These are phyloP conservation scores for Peziza echinospora DNA, from an alignment of 495 filamentous ascomycete species.

Conservation along the genomic window DNA sequence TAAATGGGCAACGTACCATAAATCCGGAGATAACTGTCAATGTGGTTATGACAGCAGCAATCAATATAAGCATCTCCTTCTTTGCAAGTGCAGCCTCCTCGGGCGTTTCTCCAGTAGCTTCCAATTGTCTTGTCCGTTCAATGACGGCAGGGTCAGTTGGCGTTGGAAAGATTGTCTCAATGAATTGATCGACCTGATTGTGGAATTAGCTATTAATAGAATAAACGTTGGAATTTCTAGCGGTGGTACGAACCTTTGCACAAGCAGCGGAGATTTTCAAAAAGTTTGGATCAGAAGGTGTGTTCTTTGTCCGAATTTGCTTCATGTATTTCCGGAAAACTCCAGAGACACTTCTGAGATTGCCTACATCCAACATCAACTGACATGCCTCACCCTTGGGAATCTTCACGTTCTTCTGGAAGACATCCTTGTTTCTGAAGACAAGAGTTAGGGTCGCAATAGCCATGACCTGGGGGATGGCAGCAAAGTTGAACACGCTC, in stretches of 20 bases:
- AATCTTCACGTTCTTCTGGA: conserved; percentile 81
- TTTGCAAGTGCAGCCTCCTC: conserved; percentile 24
- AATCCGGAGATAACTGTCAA: conserved; percentile 36
- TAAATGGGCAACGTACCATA: conserved; percentile 34
- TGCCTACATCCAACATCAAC: conserved; percentile 81
- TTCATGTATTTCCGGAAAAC: conserved; percentile 56
- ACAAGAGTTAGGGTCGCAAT: conserved; percentile 82
- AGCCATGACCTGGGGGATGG: conserved; percentile 96
- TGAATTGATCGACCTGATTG: conserved; percentile 80
- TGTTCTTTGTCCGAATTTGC: conserved; percentile 83
- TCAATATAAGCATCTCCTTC: conserved; percentile 40
- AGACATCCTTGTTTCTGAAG: conserved; percentile 79
- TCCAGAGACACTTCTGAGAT: conserved; percentile 54
- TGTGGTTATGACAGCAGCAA: conserved; percentile 36
- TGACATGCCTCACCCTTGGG: conserved; percentile 84
- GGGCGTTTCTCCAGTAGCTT: conserved; percentile 20
- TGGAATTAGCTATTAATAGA: conserved; percentile 15
- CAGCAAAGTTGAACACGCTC: conserved; percentile 98
- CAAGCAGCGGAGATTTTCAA: conserved; percentile 79
- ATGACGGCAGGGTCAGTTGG: conserved; percentile 32
- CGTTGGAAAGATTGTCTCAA: conserved; percentile 79
- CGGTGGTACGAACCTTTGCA: conserved; percentile 42
- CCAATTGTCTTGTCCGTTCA: conserved; percentile 12
- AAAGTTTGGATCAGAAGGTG: conserved; percentile 80
- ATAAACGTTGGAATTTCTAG: conserved; percentile 7